Base-by-base conservation (phyloP, 805 yeast genomes). In the Candida incommunis region DNA sequence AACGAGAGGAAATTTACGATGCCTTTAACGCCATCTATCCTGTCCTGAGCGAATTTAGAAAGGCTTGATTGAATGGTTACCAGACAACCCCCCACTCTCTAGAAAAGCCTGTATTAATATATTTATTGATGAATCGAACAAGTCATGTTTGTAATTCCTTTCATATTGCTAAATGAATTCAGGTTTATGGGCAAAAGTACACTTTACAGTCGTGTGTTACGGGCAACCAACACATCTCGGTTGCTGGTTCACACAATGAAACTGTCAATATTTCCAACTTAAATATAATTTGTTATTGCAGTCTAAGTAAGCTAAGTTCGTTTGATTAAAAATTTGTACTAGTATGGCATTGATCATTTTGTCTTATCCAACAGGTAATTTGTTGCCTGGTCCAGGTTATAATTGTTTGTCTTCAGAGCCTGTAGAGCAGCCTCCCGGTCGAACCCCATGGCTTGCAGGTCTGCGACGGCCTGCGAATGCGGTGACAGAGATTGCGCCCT, bases 21-120 rank as follows among this genome's bases (percentile, higher is more conserved):
- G 98, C 98, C 3, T 92, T 92, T 63, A 98, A 90, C 64, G 94
- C 96, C 48, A 92, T 92, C 43, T 92, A 90, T 65, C 98, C 98
- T 43, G 98, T 92, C 65, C 73, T 92, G 72, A 88, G 94, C 69
- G 97, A 92, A 72, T 92, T 90, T 71, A 80, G 97, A 64, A 92
- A 92, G 65, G 75, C 76, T 46, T 78, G 59, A 64, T 27, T 25
- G 22, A 18, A 23, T 22, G 20, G 16, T 15, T 49, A 23, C 37
- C n/a, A 31, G 37, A 31, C 37, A 31, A 7, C 27, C 27, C 27
- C 27, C 13, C 37, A 13, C 37, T n/a, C 37, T 4, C 13, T 16
- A 5, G 4, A 5, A 16, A 31, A 31, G 4, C 13, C 37, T 31
- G 37, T 31, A 31, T 31, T 31, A 31, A 40, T 40, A 40, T 40